Percentiles rank a stretch among this genome's conserved stretches.
These are phyloP conservation scores for Cymodocea nodosa DNA, from an alignment of 116 monocot genomes.

Conservation along the genomic window DNA sequence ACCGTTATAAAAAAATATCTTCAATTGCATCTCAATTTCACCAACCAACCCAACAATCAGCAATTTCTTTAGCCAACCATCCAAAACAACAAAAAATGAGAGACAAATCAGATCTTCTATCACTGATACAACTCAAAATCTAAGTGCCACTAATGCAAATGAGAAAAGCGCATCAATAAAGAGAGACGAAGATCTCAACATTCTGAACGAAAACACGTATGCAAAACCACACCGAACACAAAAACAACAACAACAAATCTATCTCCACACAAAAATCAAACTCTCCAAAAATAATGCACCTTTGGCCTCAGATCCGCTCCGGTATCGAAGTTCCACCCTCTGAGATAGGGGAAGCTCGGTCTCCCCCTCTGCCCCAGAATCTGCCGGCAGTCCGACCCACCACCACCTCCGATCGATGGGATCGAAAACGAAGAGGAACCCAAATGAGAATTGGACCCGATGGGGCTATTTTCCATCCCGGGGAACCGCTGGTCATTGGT, in stretches of 20 bases:
- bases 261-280: neutral
- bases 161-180: too few species aligned
- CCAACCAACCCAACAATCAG: too few species aligned
- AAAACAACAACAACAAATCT: neutral
- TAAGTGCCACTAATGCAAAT: too few species aligned
- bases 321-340: constrained; percentile 41
- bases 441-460: constrained; percentile 15
- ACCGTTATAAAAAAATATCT: neutral
- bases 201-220: neutral
- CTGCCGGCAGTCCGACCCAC: constrained; percentile 40
- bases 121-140: too few species aligned
- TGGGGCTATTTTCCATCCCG: constrained; percentile 50
- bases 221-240: neutral
- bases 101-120: too few species aligned
- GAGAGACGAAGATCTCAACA: neutral
- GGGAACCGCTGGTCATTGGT: constrained; percentile 37
- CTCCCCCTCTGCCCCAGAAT: constrained; percentile 42
- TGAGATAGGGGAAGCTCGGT: constrained; percentile 50
- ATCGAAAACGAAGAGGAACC: constrained; percentile 8
- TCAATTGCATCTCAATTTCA: neutral
- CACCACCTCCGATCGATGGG: neutral
- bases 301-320: constrained; percentile 34
- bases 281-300: neutral
- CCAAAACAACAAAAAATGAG: too few species aligned
- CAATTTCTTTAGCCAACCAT: too few species aligned